Base-by-base conservation (phyloP, 1,284 basidiomycete species). In the Phenoliferia sp. region DNA sequence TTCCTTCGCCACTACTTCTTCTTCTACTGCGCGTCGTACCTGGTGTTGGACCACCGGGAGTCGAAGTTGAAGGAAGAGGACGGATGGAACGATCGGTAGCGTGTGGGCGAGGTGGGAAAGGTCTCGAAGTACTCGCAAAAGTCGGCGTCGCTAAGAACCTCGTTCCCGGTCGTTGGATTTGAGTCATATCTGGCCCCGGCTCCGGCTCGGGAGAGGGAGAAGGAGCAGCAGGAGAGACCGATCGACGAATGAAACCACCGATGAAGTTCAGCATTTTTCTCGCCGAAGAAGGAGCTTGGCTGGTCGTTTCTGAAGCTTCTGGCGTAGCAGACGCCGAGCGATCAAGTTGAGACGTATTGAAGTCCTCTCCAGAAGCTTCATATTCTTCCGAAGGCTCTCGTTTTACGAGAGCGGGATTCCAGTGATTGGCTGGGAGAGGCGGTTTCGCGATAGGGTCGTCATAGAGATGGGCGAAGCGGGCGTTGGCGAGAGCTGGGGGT, bases 371-470 rank as follows among this genome's bases (percentile, higher is more conserved):
- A 15, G 58, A 59, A 31, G 33, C 10, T 3, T 57, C 58, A 3
- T 16, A 26, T 22, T 48, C 52, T 26, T n/a, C 22, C 32, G 33
- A n/a, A 39, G 35, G 19, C 58, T 52, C 34, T 36, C 61, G 58
- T 17, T 33, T 44, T 12, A 34, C 17, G 7, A 17, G 29, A 7
- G 62, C 7, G 60, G 50, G 48, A 29, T 9, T 29, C 61, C 67
- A 61, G 29, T 32, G 31, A 17, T 48, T 58, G 9, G 61, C 31
- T 35, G 70, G 70, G 2, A 71, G 34, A 28, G 34, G 56, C 26
- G 68, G 68, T 52, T 71, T 71, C 44, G 62, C 70, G 26, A 64
- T 63, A 19, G 65, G 56, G 17, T 65, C 69, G 33, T 70, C 71
- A 35, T 66, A 73, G 12, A 73, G 62, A 52, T 73, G 69, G 2